Evolutionary conservation across 2,329 filamentous ascomycete species (phyloP).

Genomic region (Verticillium isaacii): DNA sequence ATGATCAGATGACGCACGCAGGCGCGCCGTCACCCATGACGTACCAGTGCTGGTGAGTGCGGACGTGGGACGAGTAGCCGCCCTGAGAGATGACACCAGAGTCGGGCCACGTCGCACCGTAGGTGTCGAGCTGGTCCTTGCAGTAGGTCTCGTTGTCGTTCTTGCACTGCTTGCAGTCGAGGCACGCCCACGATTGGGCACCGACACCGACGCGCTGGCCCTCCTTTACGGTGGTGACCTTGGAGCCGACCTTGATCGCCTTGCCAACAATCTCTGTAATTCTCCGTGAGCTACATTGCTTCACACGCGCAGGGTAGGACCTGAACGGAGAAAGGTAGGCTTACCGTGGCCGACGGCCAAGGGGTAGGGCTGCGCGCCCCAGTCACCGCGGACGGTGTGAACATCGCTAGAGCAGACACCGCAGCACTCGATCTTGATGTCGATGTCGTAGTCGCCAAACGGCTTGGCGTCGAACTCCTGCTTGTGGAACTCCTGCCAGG

Average conservation of each 20-base stretch:
- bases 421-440: slow-evolving; percentile 67
- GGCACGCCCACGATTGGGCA: slow-evolving; percentile 48
- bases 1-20: not conserved
- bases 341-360: slow-evolving; percentile 50
- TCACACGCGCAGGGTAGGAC: not conserved
- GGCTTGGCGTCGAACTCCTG: slow-evolving; percentile 66
- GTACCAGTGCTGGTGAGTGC: slow-evolving; percentile 71
- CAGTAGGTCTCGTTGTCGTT: slow-evolving; percentile 36
- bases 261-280: slow-evolving; percentile 38
- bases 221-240: slow-evolving; percentile 40
- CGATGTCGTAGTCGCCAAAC: slow-evolving; percentile 66
- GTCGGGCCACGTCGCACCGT: slow-evolving; percentile 45
- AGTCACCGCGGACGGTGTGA: slow-evolving; percentile 52
- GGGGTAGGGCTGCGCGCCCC: slow-evolving; percentile 47
- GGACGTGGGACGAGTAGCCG: slow-evolving; percentile 47
- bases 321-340: slow-evolving; percentile 5
- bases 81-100: slow-evolving; percentile 54
- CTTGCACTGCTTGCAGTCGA: slow-evolving; percentile 33
- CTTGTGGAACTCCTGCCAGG: slow-evolving; percentile 60
- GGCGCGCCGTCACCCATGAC: slow-evolving; percentile 5
- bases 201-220: slow-evolving; percentile 56
- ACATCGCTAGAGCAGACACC: slow-evolving; percentile 59
- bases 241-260: slow-evolving; percentile 34
- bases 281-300: not conserved
- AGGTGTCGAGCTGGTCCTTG: slow-evolving; percentile 36